These are phyloP conservation scores for Pestalotiopsis sp. DNA, from an alignment of 2,329 filamentous ascomycete genomes.

Conservation along the genomic window DNA sequence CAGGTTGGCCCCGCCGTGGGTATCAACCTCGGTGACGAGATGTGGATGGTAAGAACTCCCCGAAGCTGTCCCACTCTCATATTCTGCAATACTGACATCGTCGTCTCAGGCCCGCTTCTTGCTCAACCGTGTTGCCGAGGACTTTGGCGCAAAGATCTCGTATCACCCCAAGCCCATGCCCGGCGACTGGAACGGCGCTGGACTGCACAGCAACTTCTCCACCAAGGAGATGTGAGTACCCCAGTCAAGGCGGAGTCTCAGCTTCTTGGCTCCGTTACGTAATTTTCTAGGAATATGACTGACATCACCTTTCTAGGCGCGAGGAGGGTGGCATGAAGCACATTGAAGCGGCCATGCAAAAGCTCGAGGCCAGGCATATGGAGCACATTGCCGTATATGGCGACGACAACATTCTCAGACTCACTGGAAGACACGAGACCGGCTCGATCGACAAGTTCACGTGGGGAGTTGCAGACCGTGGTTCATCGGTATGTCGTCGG, in stretches of 20 bases:
- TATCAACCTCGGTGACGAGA: conserved; percentile 91
- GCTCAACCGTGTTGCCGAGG: conserved; percentile 88
- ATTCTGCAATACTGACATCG: no score
- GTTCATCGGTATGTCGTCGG: conserved; percentile 56
- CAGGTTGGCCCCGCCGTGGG: conserved; percentile 89
- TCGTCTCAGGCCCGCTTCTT: conserved; percentile 67
- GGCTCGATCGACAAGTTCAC: conserved; percentile 90
- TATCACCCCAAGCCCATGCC: conserved; percentile 94
- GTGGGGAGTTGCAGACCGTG: conserved; percentile 94
- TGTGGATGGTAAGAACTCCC: conserved; percentile 64
- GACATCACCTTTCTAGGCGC: conserved; percentile 40
- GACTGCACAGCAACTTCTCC: conserved; percentile 70
- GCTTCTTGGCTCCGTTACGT: no score
- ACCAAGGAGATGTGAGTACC: conserved; percentile 61
- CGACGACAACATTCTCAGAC: conserved; percentile 91
- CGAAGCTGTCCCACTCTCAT: no score
- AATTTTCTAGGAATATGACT: no score
- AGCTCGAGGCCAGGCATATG: conserved; percentile 73
- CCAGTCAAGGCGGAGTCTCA: no score
- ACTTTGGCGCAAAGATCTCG: conserved; percentile 94
- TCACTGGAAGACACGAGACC: conserved; percentile 94
- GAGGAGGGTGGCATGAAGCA: conserved; percentile 90
- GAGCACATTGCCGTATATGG: conserved; percentile 94
- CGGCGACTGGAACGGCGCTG: conserved; percentile 96
- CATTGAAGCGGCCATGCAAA: conserved; percentile 86